Conservation (phyloP, 768 basidiomycete genomes). For the Mycena epipterygia region DNA sequence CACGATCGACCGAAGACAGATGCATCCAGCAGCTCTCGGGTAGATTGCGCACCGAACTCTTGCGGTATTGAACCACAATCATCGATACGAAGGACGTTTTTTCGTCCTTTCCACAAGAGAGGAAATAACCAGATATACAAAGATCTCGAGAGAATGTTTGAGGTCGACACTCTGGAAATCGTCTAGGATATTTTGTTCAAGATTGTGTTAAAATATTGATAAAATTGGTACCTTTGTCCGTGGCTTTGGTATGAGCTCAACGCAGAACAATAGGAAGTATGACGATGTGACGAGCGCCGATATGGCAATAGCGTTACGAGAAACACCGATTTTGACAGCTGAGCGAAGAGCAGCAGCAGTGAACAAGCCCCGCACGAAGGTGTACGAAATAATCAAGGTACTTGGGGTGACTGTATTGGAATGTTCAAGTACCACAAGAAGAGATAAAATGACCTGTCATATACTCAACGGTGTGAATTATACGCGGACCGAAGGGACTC, state of each 20-base stretch:
- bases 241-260: neutral
- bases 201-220: neutral
- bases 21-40: neutral
- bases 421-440: neutral
- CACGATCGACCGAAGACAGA: neutral
- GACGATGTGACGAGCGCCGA: neutral
- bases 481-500: neutral
- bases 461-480: neutral
- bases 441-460: neutral
- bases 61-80: neutral
- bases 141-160: constrained; percentile 6
- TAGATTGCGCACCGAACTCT: neutral
- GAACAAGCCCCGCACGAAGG: neutral
- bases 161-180: constrained; percentile 7
- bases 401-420: neutral
- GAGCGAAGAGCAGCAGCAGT: constrained; percentile 1
- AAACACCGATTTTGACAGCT: neutral
- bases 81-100: constrained; percentile 1
- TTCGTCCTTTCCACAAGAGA: constrained; percentile 24
- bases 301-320: neutral
- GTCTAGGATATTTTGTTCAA: neutral
- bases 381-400: constrained; percentile 3
- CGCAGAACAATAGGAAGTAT: neutral
- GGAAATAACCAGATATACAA: constrained; percentile 25
- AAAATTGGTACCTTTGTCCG: neutral